phyloP scores from a whole-genome alignment of 1,284 basidiomycete genomes.

The Cutaneotrichosporon sp. region DNA sequence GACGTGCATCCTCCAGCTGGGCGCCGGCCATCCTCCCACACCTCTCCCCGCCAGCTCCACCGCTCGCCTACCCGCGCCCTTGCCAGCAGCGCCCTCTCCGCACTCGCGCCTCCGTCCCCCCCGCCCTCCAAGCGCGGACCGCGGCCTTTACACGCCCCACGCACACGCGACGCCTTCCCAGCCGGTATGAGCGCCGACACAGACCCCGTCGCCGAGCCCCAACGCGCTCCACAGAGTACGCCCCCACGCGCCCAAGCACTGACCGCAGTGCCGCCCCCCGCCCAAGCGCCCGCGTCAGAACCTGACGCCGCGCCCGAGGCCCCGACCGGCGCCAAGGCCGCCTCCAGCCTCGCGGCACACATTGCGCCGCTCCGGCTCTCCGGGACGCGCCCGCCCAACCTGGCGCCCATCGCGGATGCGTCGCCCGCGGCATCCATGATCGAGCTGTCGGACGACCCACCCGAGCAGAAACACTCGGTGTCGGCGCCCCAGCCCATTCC shows the following conservation, averaged over 20 bases:
- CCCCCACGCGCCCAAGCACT: not conserved
- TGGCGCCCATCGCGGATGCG: not conserved
- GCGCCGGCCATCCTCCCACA: not conserved
- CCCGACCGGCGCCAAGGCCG: not conserved
- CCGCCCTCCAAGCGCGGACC: not conserved
- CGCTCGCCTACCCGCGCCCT: not conserved
- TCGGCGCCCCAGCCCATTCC: not conserved
- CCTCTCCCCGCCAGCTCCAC: not conserved
- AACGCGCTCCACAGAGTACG: not conserved
- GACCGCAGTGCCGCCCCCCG: not conserved
- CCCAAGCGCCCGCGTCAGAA: not conserved
- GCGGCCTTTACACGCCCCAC: not conserved
- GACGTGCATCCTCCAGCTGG: not conserved
- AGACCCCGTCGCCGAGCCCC: not conserved
- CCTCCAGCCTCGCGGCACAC: not conserved
- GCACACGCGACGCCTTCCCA: not conserved
- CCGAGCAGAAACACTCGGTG: not conserved
- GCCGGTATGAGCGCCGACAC: not conserved
- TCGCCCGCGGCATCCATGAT: not conserved
- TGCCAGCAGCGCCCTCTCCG: not conserved
- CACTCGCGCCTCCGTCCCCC: too few relatives aligned
- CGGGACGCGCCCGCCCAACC: not conserved
- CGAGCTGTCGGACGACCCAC: slow-evolving; percentile 6
- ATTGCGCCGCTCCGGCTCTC: not conserved
- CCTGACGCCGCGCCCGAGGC: not conserved